Evolutionary conservation across 768 basidiomycete genomes (phyloP).

Genomic region (Cyclocybe cylindracea): DNA sequence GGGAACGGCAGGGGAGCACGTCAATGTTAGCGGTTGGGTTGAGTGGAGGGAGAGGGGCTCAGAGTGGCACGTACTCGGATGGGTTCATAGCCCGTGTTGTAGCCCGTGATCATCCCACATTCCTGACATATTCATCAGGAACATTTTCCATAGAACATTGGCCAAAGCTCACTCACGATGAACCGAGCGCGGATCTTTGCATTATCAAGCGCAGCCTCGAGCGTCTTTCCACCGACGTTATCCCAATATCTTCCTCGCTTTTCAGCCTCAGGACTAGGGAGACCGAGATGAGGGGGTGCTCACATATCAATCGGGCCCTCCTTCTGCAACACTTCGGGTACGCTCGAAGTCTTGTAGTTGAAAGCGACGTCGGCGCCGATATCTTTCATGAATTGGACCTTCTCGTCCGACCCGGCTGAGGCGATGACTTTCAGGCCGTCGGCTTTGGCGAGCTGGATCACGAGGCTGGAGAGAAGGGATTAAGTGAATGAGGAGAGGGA

Average conservation of each 20-base stretch:
- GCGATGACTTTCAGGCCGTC: slow-evolving; percentile 64
- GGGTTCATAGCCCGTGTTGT: slow-evolving; percentile 30
- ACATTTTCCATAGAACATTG: background rate
- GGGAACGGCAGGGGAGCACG: background rate
- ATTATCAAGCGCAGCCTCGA: slow-evolving; percentile 55
- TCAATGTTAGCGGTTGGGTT: too few relatives aligned
- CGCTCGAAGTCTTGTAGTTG: slow-evolving; percentile 66
- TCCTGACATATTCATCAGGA: slow-evolving; percentile 24
- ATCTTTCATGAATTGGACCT: slow-evolving; percentile 56
- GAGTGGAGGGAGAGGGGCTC: too few relatives aligned
- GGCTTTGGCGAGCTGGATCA: slow-evolving; percentile 48
- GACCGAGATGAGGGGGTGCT: slow-evolving; percentile 3
- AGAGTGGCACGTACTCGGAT: slow-evolving; percentile 23
- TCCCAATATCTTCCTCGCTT: slow-evolving; percentile 46
- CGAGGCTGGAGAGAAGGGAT: slow-evolving; percentile 26
- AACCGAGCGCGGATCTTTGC: slow-evolving; percentile 49
- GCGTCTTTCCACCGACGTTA: slow-evolving; percentile 58
- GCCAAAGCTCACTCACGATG: slow-evolving; percentile 35
- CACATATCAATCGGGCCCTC: slow-evolving; percentile 51
- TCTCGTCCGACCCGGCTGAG: slow-evolving; percentile 68
- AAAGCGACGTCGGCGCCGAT: slow-evolving; percentile 66
- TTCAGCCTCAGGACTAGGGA: too few relatives aligned
- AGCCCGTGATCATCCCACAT: slow-evolving; percentile 43
- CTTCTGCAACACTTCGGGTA: slow-evolving; percentile 46
- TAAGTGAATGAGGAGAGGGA: background rate